Base-by-base conservation (phyloP, 345 rosid genomes). In the Combretum micranthum region DNA sequence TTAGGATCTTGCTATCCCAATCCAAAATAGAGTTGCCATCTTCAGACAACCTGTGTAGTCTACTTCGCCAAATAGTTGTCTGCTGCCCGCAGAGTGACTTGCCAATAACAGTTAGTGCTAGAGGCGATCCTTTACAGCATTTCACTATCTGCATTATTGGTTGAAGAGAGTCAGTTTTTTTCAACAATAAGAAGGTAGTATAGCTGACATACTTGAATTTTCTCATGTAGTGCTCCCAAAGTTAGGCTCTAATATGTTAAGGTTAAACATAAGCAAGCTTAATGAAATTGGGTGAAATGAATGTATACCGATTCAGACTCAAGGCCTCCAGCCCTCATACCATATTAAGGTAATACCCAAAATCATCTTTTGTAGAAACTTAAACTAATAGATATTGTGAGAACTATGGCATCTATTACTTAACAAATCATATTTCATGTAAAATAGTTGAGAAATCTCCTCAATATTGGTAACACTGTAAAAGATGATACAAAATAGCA, bases 81-180 rank as follows among this genome's bases (percentile, higher is more conserved):
- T 72, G 59, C 52, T 50, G 15, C 23, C 75, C 66, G 9, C 78
- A 50, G 13, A 88, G 85, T 7, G 83, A 83, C 46, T 17, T 45
- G 20, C 85, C 91, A 0, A 82, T 76, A 21, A 88, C 84, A 43
- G 61, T 55, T 60, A 88, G 76, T 3, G 77, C 74, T 4, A 88
- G 21, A 13, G 95, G 89, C 53, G 56, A 58, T 64, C 95, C 87
- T 42, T 71, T 84, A 63, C 95, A 88, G 16, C 59, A 62, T 62
- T 74, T 65, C 60, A 83, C 59, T 50, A 87, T 67, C 92, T 82
- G 77, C 47, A 50, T 47, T 26, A 32, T n/a, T 13, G 15, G 32
- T 20, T 53, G 13, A 12, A 25, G 0, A 54, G 9, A 3, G 51
- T 49, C 3, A 20, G 3, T 22, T 43, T 9, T n/a, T n/a, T 15